Evolutionary conservation across 768 basidiomycete genomes (phyloP), one percentile per base, ranked within the genome.

Genomic region (Lentinula sp.): DNA sequence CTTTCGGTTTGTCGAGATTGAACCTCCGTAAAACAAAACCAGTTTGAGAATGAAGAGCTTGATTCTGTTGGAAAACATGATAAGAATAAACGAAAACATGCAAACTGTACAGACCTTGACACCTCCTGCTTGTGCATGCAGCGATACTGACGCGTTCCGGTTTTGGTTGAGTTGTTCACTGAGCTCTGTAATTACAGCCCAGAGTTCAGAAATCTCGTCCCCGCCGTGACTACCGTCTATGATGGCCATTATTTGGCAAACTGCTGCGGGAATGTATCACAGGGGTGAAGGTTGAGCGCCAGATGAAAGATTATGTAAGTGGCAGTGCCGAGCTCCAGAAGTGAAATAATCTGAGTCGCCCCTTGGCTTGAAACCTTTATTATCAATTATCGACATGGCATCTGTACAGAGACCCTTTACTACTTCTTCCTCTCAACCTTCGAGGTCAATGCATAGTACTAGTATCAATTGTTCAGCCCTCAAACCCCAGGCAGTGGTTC

Each of bases 121-220:
- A 57, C 85, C 84, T 37, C 84, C 85, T 0, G 90, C 83, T 63
- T 92, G 83, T 0, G 80, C 73, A 70, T 93, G 90, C 42, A 98
- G 77, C 37, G 82, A 77, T 23, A 86, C 83, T 3, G 93, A 87
- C 61, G 88, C 70, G 34, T 80, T 80, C 28, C 90, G 80, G 71
- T 96, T 97, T 65, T 85, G 86, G 60, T 82, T 85, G 61, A 97
- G 80, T 71, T 95, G 90, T 64, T 91, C 89, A 42, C 89, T 84
- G 42, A 97, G 84, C 71, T 95, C 93, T 23, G 83, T 80, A 45
- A 96, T 86, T 23, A 88, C 71, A 35, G 76, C 68, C 82, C 86
- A 84, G 53, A 92, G 80, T 56, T 83, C 85, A 67, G 76, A 74
- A 37, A 88, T 75, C 60, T 87, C 85, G 64, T 82, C 74, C 60